Evolutionary conservation across 306 rosid genomes (phyloP).

Genomic region (Phaseolus lunatus): DNA sequence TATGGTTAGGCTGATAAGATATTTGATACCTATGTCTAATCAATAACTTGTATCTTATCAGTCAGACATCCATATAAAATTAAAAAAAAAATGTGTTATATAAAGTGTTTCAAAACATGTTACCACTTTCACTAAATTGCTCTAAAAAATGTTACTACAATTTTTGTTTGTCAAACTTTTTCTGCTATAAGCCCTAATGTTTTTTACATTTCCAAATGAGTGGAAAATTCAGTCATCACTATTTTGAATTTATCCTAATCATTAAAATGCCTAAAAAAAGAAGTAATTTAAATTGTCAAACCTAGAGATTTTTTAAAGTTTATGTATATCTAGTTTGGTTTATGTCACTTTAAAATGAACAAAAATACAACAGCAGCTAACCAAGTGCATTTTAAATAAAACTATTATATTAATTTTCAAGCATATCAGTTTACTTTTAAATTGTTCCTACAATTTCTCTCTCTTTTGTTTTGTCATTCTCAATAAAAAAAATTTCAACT

Average conservation of each 20-base stretch:
- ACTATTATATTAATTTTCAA: background rate
- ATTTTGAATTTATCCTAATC: background rate
- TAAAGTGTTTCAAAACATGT: background rate
- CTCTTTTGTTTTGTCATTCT: background rate
- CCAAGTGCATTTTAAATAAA: background rate
- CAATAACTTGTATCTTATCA: too few species aligned
- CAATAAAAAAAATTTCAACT: background rate
- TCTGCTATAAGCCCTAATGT: background rate
- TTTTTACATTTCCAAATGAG: background rate
- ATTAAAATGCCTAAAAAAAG: background rate
- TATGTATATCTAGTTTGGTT: background rate
- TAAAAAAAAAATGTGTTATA: background rate
- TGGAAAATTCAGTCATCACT: background rate
- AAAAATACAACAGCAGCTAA: background rate
- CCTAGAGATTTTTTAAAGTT: background rate
- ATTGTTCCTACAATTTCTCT: background rate
- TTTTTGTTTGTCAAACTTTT: too few species aligned
- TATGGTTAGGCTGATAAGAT: too few species aligned
- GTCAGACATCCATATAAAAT: too few species aligned
- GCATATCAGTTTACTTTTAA: background rate
- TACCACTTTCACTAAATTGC: background rate
- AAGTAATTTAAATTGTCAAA: background rate
- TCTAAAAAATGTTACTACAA: background rate
- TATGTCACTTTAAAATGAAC: background rate
- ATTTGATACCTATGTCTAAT: too few species aligned